Base-by-base conservation (phyloP, 2,329 filamentous ascomycete genomes). In the Talaromyces pinophilus region DNA sequence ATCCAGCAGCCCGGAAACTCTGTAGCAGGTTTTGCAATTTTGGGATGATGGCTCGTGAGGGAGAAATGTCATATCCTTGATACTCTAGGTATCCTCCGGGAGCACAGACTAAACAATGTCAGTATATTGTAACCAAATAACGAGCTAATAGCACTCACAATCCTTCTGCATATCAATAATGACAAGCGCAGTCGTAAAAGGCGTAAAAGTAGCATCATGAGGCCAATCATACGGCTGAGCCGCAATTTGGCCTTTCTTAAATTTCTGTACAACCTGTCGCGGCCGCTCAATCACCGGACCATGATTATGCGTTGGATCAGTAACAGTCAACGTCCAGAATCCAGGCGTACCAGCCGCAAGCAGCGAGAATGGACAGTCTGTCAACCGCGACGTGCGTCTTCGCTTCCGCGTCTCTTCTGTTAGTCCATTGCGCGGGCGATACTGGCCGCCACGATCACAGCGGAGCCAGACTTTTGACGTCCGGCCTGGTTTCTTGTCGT, bases 131-230 rank as follows among this genome's bases (percentile, higher is more conserved):
- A 46, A 13, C 11, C n/a, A 28, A 25, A 19, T 2, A 22, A 17
- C 28, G 11, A 48, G 40, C 22, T 6, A 2, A 19, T 54, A 30
- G 13, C 48, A 52, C 79, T 64, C 71, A 82, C 80, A 82, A 70
- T 83, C 81, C 62, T 80, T 78, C 68, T 83, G 81, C 81, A 83
- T 82, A 69, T 83, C 81, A 66, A 83, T 80, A 11, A 83, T 74
- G 28, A 82, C 78, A 50, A 83, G 71, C 0, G 80, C 81, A 30
- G 81, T 82, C 5, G 79, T 82, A 67, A 78, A 80, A 28, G 80
- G 78, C 4, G 77, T 78, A 50, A 83, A 75, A 7, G 77, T 77
- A 1, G 78, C 77, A 71, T 82, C 79, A 68, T 82, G 80, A 8
- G 81, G 81, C 80, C 81, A 82, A 67, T 81, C 78, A 71, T 82